Conservation (phyloP, 352 stramenopile genomes). For the Achlya hypogyna region DNA sequence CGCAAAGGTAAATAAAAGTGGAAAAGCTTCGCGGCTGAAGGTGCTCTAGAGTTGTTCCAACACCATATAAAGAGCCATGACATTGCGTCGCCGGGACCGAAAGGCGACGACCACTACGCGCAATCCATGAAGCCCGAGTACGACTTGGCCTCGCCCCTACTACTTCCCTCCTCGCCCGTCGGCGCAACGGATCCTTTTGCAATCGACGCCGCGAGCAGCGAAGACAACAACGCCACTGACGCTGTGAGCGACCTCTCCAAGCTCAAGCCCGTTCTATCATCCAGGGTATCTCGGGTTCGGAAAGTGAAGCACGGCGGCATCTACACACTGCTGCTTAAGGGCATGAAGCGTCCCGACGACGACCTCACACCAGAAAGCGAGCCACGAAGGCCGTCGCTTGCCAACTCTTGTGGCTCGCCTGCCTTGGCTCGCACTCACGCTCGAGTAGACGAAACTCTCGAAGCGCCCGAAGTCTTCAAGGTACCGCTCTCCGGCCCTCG, state of each 20-base stretch:
- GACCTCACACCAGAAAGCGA: constrained; percentile 23
- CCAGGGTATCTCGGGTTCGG: constrained; percentile 2
- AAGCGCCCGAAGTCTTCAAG: neutral
- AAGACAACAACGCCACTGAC: constrained; percentile 19
- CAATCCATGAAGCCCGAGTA: constrained; percentile 33
- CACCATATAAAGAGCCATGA: constrained; percentile 21
- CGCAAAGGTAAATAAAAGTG: neutral
- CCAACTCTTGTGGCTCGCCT: too few relatives aligned
- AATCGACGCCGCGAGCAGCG: constrained; percentile 13
- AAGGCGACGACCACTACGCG: constrained; percentile 21
- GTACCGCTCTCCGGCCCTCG: neutral
- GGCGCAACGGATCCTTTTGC: too few relatives aligned
- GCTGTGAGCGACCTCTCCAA: constrained; percentile 14
- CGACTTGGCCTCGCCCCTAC: constrained; percentile 54
- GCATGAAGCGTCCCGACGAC: constrained; percentile 40
- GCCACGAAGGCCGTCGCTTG: constrained; percentile 20
- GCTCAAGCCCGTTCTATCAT: constrained; percentile 13
- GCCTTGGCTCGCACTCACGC: too few relatives aligned
- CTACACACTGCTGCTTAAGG: constrained; percentile 53
- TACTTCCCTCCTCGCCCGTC: constrained; percentile 36
- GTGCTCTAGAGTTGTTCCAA: neutral
- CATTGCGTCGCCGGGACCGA: neutral
- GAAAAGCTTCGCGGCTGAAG: neutral
- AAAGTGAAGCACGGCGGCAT: constrained; percentile 70
- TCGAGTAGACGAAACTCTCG: neutral